Conservation (phyloP, 352 stramenopile species). For the Nothophytophthora sp. region DNA sequence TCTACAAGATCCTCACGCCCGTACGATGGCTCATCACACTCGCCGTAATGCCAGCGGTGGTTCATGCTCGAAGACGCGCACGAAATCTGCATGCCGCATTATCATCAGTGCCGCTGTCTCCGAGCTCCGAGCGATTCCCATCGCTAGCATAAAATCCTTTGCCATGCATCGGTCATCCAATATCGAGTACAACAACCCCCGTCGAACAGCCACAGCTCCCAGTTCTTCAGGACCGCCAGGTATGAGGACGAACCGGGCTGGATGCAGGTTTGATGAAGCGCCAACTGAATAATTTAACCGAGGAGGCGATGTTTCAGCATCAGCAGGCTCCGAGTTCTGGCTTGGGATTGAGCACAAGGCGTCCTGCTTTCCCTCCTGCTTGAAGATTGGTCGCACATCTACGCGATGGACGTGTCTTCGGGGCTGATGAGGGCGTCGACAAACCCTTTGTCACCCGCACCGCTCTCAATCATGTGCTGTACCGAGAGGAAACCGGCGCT, state of each 20-base stretch:
- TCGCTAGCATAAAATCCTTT: background rate
- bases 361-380: no score
- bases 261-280: background rate
- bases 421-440: conserved; percentile 81
- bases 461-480: conserved; percentile 80
- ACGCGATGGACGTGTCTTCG: conserved; percentile 61
- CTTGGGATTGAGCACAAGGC: no score
- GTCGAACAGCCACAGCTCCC: background rate
- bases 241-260: background rate
- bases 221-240: background rate
- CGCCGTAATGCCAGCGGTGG: background rate
- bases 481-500: conserved; percentile 77
- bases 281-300: conserved; percentile 9
- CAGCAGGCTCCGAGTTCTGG: no score
- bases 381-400: no score
- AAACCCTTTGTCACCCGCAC: conserved; percentile 76
- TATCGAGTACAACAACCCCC: no score
- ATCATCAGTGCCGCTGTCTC: background rate
- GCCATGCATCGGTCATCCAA: no score
- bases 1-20: conserved; percentile 1
- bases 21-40: background rate
- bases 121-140: background rate
- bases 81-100: background rate
- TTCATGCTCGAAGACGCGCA: background rate
- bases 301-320: no score